phyloP scores from a whole-genome alignment of 345 rosid species.

The Turritis glabra region DNA sequence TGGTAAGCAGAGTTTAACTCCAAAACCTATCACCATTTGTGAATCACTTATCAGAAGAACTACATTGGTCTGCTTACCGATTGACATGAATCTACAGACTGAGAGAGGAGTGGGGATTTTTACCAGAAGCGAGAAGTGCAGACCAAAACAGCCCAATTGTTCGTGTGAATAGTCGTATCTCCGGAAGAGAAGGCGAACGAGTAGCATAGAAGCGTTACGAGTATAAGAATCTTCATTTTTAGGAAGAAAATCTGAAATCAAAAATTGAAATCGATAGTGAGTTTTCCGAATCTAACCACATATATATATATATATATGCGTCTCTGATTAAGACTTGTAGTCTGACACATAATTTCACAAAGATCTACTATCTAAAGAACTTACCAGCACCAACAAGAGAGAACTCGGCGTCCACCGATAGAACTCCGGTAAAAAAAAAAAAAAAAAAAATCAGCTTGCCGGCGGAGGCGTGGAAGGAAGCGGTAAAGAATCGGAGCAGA shows the following conservation, averaged over 20 bases:
- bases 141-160: conserved; percentile 98
- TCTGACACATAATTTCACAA: background rate
- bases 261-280: conserved; percentile 4
- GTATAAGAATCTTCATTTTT: conserved; percentile 29
- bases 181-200: conserved; percentile 48
- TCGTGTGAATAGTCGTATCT: conserved; percentile 78
- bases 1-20: no score
- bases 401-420: background rate
- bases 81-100: background rate
- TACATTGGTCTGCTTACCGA: background rate
- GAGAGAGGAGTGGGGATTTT: background rate
- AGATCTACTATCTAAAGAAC: background rate
- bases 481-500: background rate
- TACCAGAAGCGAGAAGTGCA: conserved; percentile 99
- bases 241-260: conserved; percentile 1
- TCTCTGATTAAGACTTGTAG: conserved; percentile 6
- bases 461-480: conserved; percentile 12
- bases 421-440: background rate
- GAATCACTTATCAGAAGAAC: conserved; percentile 5
- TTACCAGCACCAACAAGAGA: background rate
- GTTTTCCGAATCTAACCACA: conserved; percentile 16
- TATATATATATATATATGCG: no score
- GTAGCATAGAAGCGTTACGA: conserved; percentile 39
- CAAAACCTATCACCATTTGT: background rate
- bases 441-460: background rate